phyloP scores from a whole-genome alignment of 768 basidiomycete genomes.

The Collybiopsis confluens region DNA sequence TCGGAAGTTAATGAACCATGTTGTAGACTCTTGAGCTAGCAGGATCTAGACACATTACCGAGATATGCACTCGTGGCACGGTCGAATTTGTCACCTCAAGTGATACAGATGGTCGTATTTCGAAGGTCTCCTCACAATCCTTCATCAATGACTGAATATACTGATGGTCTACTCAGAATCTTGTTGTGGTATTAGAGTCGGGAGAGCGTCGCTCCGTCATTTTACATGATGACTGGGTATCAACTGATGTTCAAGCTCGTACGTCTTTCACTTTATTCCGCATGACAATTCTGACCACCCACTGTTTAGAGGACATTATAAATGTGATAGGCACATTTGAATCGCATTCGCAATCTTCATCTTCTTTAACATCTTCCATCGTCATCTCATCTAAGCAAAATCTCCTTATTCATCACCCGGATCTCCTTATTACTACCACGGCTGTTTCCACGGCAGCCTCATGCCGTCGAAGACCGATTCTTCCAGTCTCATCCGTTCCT shows the following conservation, averaged over 20 bases:
- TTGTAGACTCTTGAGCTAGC: slow-evolving; percentile 5
- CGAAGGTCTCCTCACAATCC: slow-evolving; percentile 30
- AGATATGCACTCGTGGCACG: slow-evolving; percentile 50
- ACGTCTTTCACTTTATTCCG: slow-evolving; percentile 11
- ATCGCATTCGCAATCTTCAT: slow-evolving; percentile 25
- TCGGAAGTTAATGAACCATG: neutral
- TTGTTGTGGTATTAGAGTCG: slow-evolving; percentile 44
- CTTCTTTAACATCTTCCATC: slow-evolving; percentile 41
- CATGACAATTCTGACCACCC: neutral
- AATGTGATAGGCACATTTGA: slow-evolving; percentile 62
- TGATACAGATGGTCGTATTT: slow-evolving; percentile 22
- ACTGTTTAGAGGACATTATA: slow-evolving; percentile 69
- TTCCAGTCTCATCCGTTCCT: slow-evolving; percentile 61
- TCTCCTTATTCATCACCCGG: slow-evolving; percentile 85
- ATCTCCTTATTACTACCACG: slow-evolving; percentile 87
- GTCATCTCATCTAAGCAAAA: slow-evolving; percentile 60
- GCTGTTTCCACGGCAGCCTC: slow-evolving; percentile 78
- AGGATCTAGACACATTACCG: slow-evolving; percentile 20
- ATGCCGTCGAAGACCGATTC: slow-evolving; percentile 84
- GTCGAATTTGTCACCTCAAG: slow-evolving; percentile 43
- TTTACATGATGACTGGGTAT: slow-evolving; percentile 76
- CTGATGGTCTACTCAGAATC: slow-evolving; percentile 35
- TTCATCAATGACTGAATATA: too few relatives aligned
- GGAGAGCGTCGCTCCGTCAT: slow-evolving; percentile 45
- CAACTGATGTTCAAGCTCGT: slow-evolving; percentile 61